Conservation (phyloP, 2,329 filamentous ascomycete species). For the Pseudonectria buxi region DNA sequence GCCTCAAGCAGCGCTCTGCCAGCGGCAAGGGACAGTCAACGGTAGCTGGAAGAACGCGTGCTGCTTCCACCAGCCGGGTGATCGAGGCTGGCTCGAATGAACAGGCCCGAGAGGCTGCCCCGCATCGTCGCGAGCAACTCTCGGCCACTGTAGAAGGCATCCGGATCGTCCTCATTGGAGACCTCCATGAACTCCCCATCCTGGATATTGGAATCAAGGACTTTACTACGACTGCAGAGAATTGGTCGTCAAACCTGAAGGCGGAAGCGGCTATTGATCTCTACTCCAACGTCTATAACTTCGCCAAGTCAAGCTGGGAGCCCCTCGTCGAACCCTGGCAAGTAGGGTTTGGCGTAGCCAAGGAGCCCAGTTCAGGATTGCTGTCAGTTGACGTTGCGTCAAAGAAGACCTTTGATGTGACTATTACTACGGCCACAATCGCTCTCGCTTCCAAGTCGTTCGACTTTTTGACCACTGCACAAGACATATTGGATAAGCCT, state of each 20-base stretch:
- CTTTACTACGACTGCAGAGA: conserved; percentile 75
- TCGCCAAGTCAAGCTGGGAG: conserved; percentile 98
- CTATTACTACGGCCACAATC: conserved; percentile 87
- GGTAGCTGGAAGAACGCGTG: conserved; percentile 31
- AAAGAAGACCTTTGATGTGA: conserved; percentile 84
- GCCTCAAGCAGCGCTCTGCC: conserved; percentile 48
- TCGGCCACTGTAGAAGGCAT: conserved; percentile 82
- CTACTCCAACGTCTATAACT: conserved; percentile 97
- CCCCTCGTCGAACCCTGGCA: conserved; percentile 95
- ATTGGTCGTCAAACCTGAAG: conserved; percentile 85
- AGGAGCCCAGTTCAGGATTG: conserved; percentile 65
- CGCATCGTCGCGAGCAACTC: conserved; percentile 60
- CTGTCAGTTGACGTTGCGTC: conserved; percentile 82
- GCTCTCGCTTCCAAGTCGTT: conserved; percentile 89
- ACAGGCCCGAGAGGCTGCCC: conserved; percentile 8
- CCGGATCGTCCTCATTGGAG: conserved; percentile 88
- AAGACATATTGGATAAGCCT: conserved; percentile 85
- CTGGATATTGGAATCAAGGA: conserved; percentile 89
- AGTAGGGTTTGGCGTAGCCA: conserved; percentile 82
- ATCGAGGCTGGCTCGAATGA: conserved; percentile 18
- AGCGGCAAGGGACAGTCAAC: conserved; percentile 52
- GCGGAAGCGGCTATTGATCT: conserved; percentile 88
- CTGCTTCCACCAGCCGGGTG: conserved; percentile 31
- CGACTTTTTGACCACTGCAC: conserved; percentile 78
- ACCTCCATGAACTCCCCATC: conserved; percentile 90